Conservation (phyloP, 1,284 basidiomycete species). For the Cystobasidium sp. region DNA sequence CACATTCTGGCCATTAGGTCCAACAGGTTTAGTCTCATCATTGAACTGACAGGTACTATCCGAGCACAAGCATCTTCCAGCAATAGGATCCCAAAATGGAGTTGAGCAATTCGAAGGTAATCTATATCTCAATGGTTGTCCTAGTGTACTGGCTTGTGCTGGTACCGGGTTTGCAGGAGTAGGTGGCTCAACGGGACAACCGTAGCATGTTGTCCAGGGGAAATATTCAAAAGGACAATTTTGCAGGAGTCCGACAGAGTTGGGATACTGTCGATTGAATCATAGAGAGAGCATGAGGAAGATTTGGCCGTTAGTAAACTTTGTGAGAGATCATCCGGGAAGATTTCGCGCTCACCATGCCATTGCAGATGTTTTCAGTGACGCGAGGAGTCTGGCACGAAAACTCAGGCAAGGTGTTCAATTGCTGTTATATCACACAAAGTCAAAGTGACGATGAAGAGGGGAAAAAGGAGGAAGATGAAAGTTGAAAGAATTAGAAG, state of each 20-base stretch:
- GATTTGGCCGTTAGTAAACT: neutral
- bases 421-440: slow-evolving; percentile 44
- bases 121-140: slow-evolving; percentile 48
- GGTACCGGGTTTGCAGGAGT: slow-evolving; percentile 69
- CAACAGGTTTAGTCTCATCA: slow-evolving; percentile 70
- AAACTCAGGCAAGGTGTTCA: slow-evolving; percentile 64
- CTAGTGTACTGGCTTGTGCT: slow-evolving; percentile 62
- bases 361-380: slow-evolving; percentile 70
- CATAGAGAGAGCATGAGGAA: neutral
- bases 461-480: neutral
- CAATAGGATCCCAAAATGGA: slow-evolving; percentile 72
- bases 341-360: slow-evolving; percentile 61
- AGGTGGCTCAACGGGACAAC: slow-evolving; percentile 67
- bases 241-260: slow-evolving; percentile 60
- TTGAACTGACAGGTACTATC: slow-evolving; percentile 65
- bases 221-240: slow-evolving; percentile 72
- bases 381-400: slow-evolving; percentile 69
- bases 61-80: slow-evolving; percentile 67
- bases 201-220: slow-evolving; percentile 74
- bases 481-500: neutral
- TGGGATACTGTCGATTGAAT: slow-evolving; percentile 38
- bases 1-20: slow-evolving; percentile 52
- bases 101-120: slow-evolving; percentile 74
- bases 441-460: neutral
- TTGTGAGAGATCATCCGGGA: neutral